Evolutionary conservation across 352 stramenopile genomes (phyloP), one percentile per base, ranked within the genome.

Genomic region (Pythium biforme): DNA sequence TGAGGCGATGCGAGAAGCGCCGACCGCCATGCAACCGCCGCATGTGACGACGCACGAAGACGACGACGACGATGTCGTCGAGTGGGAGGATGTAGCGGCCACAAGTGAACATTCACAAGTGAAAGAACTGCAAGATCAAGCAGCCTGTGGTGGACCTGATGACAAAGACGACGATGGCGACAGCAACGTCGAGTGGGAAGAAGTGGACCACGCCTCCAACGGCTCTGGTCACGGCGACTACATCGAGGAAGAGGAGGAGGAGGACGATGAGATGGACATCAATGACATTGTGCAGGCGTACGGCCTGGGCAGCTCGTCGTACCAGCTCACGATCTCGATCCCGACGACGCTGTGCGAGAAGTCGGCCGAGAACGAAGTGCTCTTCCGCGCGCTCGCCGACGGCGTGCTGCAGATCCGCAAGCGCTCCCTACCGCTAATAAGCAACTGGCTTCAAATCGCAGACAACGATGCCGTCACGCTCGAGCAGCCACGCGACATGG

Each of bases 211-310:
- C 29, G n/a, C n/a, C 37, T 25, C 66, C 17, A 29, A 45, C 6
- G 41, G 37, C 3, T 20, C 37, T 10, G 37, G n/a, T 8, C 2
- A 6, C 6, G 33, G 58, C 0, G 52, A 64, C 41, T 33, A 62
- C 4, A 20, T 65, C 17, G 20, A 39, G 20, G 49, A 63, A 1
- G 19, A 52, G 1, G 39, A 70, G 14, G 46, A 57, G 8, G 40
- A 39, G 14, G 29, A 62, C 3, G 56, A 73, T 3, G 19, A 60
- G 15, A 86, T 92, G 76, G 81, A 92, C 60, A 88, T 90, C 22
- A 90, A 89, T 51, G 76, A 89, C 22, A 92, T 92, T 59, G 81
- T 92, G 29, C 72, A 86, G 37, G 76, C 77, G 17, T 92, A 92
- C 55, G 83, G 83, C 0, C 76, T 92, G 25, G 83, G 83, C 17